Percentiles rank a stretch among this genome's conserved stretches.
Conservation (phyloP, 805 yeast genomes). For the Yarrowia osloensis region DNA sequence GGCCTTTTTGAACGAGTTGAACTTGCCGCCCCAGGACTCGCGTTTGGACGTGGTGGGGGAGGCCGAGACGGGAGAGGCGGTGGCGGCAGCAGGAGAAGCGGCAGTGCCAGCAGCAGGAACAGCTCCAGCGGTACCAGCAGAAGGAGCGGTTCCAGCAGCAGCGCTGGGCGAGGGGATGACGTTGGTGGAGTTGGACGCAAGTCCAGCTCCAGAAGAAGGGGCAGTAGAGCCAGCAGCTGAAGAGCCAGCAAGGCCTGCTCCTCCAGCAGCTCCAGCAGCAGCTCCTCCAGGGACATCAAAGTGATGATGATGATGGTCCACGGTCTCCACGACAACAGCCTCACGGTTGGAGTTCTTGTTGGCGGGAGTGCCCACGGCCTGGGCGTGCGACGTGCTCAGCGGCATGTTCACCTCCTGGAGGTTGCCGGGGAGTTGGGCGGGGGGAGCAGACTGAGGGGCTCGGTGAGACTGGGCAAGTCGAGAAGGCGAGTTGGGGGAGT, state of each 20-base stretch:
- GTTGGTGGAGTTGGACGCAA: neutral
- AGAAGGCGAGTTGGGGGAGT: neutral
- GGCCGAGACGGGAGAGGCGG: neutral
- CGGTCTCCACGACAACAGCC: neutral
- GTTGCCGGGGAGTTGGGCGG: constrained; percentile 3
- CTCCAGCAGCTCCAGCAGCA: neutral
- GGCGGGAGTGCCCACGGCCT: neutral
- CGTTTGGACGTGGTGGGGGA: neutral
- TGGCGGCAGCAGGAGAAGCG: neutral
- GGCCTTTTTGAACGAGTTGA: constrained; percentile 5
- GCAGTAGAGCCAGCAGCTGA: neutral
- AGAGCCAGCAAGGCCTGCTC: neutral
- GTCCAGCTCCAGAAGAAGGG: neutral
- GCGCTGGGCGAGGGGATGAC: neutral
- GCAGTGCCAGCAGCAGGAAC: neutral
- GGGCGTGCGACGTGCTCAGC: neutral
- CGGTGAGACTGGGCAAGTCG: neutral
- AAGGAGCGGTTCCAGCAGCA: neutral
- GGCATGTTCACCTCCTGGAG: constrained; percentile 20
- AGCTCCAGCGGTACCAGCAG: neutral
- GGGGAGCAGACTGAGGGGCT: neutral
- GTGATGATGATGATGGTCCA: neutral
- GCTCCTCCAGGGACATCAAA: neutral
- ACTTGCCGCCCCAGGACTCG: constrained; percentile 29
- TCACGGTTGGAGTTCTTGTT: constrained; percentile 8